Evolutionary conservation across 257 asterid species (phyloP), one percentile per base, ranked within the genome.

Genomic region (Sherardia arvensis): DNA sequence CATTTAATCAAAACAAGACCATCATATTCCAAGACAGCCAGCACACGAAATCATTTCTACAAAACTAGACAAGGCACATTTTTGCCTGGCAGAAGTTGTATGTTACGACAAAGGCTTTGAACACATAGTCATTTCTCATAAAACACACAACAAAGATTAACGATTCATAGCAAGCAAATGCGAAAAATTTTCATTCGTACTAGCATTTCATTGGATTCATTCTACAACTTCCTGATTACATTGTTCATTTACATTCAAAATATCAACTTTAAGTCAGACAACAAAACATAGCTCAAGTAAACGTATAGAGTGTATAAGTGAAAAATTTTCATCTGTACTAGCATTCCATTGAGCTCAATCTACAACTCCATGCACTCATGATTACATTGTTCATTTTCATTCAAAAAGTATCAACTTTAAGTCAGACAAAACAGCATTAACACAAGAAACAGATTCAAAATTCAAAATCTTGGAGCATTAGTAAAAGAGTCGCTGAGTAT

Each of bases 1-100:
- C 74, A 81, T 8, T 71, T 49, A 43, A 48, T 69, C 25, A 62
- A 60, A 36, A 67, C 48, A 49, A 30, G 69, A 66, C 29, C 47
- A 56, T 25, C 47, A 48, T 43, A 34, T 48, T 27, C 22, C 20
- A 15, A 61, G n/a, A 53, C n/a, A 9, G 9, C 9, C 51, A 59
- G 1, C 36, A 29, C 33, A 25, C 9, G 28, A 53, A 27, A 55
- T 4, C 34, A 25, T 6, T 1, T 45, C 7, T 45, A 18, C 33
- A 27, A 55, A 26, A 4, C n/a, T n/a, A n/a, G n/a, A 27, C 61
- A 10, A 27, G 34, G 7, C 33, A n/a, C n/a, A n/a, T n/a, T n/a
- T n/a, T 18, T n/a, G 5, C 33, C n/a, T n/a, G n/a, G n/a, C n/a
- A n/a, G n/a, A 54, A 1, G 38, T 11, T 15, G 22, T 28, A 1